A percentile compares a stretch with the other conserved stretches of the same genome.
These are phyloP conservation scores for Cercospora sesami DNA, from an alignment of 2,329 filamentous ascomycete genomes.

Conservation along the genomic window DNA sequence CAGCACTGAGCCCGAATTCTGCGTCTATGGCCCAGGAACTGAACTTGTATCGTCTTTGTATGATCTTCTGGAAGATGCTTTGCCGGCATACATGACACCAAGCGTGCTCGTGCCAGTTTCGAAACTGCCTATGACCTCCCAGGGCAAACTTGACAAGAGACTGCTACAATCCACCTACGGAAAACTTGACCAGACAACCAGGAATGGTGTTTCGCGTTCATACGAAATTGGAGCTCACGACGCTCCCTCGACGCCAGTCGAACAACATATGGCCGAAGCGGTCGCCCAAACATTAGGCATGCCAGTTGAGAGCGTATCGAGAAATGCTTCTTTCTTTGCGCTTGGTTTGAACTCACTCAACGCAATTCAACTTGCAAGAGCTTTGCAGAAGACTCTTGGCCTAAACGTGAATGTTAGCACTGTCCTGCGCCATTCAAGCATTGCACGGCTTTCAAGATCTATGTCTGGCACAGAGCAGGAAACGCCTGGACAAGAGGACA, in stretches of 20 bases:
- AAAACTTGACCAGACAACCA: slow-evolving; percentile 47
- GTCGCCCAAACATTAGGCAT: slow-evolving; percentile 56
- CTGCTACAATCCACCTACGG: slow-evolving; percentile 54
- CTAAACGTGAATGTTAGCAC: slow-evolving; percentile 63
- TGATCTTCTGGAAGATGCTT: slow-evolving; percentile 52
- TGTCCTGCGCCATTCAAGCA: slow-evolving; percentile 66
- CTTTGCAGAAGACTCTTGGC: slow-evolving; percentile 53
- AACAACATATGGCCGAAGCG: slow-evolving; percentile 57
- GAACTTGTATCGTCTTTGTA: slow-evolving; percentile 49
- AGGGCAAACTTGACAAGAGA: slow-evolving; percentile 70
- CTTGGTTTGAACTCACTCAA: slow-evolving; percentile 68
- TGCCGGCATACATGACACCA: slow-evolving; percentile 80
- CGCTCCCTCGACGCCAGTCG: slow-evolving; percentile 55
- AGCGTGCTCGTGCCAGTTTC: slow-evolving; percentile 70
- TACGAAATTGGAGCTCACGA: slow-evolving; percentile 39
- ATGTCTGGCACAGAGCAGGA: neutral
- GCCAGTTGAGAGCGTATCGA: slow-evolving; percentile 51
- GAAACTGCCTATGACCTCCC: slow-evolving; percentile 67
- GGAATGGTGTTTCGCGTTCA: slow-evolving; percentile 46
- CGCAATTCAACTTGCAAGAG: slow-evolving; percentile 68
- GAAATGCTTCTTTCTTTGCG: slow-evolving; percentile 72
- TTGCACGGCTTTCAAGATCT: slow-evolving; percentile 55
- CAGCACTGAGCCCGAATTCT: neutral
- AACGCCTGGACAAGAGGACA: neutral
- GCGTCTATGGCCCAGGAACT: slow-evolving; percentile 3